Percentiles rank a stretch among this genome's conserved stretches.
Conservation (phyloP, 371 early-diverging fungal genomes). For the Mucor circinelloides region DNA sequence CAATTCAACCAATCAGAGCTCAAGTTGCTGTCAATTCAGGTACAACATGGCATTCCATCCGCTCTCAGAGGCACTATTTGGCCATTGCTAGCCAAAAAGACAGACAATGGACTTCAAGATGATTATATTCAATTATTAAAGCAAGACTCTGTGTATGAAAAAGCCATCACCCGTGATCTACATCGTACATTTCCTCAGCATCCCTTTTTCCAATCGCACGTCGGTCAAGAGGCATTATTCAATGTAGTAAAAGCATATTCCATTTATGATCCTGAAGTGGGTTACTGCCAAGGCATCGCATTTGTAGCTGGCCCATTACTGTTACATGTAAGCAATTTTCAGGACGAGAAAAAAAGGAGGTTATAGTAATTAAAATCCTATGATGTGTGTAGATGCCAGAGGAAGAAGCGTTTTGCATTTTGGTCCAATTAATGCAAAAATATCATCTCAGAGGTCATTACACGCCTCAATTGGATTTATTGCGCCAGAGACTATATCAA, state of each 20-base stretch:
- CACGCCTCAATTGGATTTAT: conserved; percentile 80
- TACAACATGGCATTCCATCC: conserved; percentile 86
- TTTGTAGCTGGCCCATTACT: conserved; percentile 91
- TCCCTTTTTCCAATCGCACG: conserved; percentile 74
- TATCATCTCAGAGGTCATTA: conserved; percentile 88
- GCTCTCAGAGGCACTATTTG: conserved; percentile 92
- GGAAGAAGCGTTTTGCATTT: conserved; percentile 91
- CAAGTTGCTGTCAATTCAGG: conserved; percentile 61
- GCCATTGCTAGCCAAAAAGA: conserved; percentile 70
- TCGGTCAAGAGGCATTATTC: conserved; percentile 88
- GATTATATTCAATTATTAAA: conserved; percentile 70
- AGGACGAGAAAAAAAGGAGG: not conserved
- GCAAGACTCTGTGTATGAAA: conserved; percentile 77
- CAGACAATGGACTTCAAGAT: conserved; percentile 51
- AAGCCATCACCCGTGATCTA: conserved; percentile 86
- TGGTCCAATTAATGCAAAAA: conserved; percentile 84
- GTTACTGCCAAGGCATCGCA: conserved; percentile 94
- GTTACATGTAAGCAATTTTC: conserved; percentile 68
- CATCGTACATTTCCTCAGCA: conserved; percentile 88
- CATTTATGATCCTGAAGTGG: conserved; percentile 87
- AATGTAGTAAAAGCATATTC: conserved; percentile 92
- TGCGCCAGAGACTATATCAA: conserved; percentile 85
- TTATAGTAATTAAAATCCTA: not conserved
- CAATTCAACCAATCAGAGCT: conserved; percentile 70
- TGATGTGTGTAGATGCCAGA: conserved; percentile 82